Evolutionary conservation across 2,329 filamentous ascomycete species (phyloP).

Genomic region (Cercospora zeae-maydis): DNA sequence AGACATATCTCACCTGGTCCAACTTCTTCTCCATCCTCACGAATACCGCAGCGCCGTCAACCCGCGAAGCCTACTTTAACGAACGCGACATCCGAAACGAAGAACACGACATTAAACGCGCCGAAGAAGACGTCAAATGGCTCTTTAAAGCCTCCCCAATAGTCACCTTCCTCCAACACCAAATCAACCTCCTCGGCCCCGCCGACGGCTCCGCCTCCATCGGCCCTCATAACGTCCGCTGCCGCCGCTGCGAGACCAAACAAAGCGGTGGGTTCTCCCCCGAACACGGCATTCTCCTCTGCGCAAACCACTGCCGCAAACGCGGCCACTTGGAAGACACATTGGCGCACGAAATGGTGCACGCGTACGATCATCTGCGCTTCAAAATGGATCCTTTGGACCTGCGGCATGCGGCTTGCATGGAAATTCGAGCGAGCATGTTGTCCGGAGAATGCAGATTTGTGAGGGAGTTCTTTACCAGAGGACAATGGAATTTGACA

Average conservation of each 20-base stretch:
- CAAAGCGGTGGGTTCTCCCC: conserved; percentile 82
- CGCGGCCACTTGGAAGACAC: conserved; percentile 86
- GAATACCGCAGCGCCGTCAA: conserved; percentile 65
- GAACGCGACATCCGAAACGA: conserved; percentile 73
- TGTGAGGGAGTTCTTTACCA: conserved; percentile 76
- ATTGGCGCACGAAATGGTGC: conserved; percentile 94
- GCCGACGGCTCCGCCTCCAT: conserved; percentile 55
- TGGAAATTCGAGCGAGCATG: conserved; percentile 93
- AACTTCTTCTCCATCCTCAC: conserved; percentile 83
- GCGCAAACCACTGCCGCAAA: conserved; percentile 83
- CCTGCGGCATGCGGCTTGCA: conserved; percentile 85
- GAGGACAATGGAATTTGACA: conserved; percentile 82
- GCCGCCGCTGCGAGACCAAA: conserved; percentile 69
- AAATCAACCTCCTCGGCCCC: conserved; percentile 69
- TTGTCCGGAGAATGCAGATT: conserved; percentile 93
- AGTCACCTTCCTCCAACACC: conserved; percentile 80
- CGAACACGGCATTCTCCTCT: conserved; percentile 82
- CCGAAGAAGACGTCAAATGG: conserved; percentile 79
- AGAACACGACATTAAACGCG: conserved; percentile 71
- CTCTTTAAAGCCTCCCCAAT: conserved; percentile 79
- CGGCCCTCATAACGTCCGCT: conserved; percentile 71
- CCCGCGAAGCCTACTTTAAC: conserved; percentile 71
- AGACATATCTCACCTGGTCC: conserved; percentile 60
- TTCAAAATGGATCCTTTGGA: conserved; percentile 86
- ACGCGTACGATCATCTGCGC: conserved; percentile 87